Percentiles rank a stretch among this genome's conserved stretches.
phyloP scores from a whole-genome alignment of 306 rosid genomes.

The Ochetophila trinervis region DNA sequence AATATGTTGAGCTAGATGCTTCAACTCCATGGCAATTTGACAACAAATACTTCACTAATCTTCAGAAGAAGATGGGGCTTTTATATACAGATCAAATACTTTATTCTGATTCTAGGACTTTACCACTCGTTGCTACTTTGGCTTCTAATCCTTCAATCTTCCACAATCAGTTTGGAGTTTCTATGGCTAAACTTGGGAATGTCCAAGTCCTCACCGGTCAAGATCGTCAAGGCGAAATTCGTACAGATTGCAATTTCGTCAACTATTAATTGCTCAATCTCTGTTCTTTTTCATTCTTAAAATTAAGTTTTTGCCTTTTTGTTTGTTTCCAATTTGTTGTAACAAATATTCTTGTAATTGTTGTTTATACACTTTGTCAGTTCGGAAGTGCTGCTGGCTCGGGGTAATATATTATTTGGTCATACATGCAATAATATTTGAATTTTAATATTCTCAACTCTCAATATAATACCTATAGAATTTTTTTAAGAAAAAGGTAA shows the following conservation, averaged over 20 bases:
- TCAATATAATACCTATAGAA: too few species aligned
- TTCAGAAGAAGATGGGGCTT: constrained; percentile 63
- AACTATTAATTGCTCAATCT: constrained; percentile 29
- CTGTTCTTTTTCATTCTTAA: too few species aligned
- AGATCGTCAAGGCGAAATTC: constrained; percentile 58
- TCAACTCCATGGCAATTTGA: constrained; percentile 59
- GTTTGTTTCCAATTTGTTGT: too few species aligned
- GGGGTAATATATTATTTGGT: too few species aligned
- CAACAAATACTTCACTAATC: constrained; percentile 45
- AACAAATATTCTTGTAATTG: too few species aligned
- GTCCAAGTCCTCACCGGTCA: constrained; percentile 52
- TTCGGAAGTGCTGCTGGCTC: too few species aligned
- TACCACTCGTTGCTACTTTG: constrained; percentile 50
- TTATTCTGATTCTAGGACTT: constrained; percentile 61
- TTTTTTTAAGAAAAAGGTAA: too few species aligned
- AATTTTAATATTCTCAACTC: too few species aligned
- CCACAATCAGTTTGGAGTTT: constrained; percentile 54
- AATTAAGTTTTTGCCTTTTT: too few species aligned
- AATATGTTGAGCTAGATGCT: constrained; percentile 76
- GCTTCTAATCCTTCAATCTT: constrained; percentile 32
- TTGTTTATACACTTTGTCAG: too few species aligned
- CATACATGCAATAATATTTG: too few species aligned
- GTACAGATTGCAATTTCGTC: constrained; percentile 68
- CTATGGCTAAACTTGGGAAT: constrained; percentile 78
- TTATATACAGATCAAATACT: constrained; percentile 54